phyloP scores from a whole-genome alignment of 768 basidiomycete species.

The Kwoniella sp. region DNA sequence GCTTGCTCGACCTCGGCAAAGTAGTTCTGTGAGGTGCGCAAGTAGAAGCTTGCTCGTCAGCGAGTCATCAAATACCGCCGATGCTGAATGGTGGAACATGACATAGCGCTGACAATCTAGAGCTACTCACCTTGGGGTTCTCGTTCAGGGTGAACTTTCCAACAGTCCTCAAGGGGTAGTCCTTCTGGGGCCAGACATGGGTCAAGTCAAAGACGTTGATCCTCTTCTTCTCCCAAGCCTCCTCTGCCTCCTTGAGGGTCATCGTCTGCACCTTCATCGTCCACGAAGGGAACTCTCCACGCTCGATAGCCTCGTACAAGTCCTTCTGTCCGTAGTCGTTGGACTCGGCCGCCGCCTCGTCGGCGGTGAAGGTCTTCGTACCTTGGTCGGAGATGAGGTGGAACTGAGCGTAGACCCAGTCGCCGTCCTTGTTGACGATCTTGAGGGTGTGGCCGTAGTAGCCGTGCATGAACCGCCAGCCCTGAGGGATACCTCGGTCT shows the following conservation, averaged over 20 bases:
- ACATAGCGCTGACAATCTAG: too few species aligned
- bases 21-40: slow-evolving; percentile 50
- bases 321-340: slow-evolving; percentile 58
- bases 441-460: slow-evolving; percentile 68
- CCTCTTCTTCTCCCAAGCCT: slow-evolving; percentile 63
- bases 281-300: slow-evolving; percentile 47
- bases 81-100: background rate
- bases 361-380: slow-evolving; percentile 69
- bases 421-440: slow-evolving; percentile 51
- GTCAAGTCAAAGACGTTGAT: slow-evolving; percentile 64
- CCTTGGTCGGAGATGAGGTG: slow-evolving; percentile 56
- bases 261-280: slow-evolving; percentile 72
- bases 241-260: slow-evolving; percentile 87
- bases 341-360: slow-evolving; percentile 61
- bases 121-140: slow-evolving; percentile 53
- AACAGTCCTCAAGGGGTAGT: slow-evolving; percentile 57
- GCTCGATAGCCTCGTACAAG: slow-evolving; percentile 59
- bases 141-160: slow-evolving; percentile 58
- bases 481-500: slow-evolving; percentile 59
- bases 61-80: too few species aligned
- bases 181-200: slow-evolving; percentile 57
- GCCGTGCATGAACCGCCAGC: slow-evolving; percentile 81
- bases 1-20: slow-evolving; percentile 55
- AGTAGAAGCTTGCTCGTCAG: background rate
- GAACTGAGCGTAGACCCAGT: slow-evolving; percentile 57